These are phyloP conservation scores for Zygoascus biomembranicola DNA, from an alignment of 805 yeast species.

Conservation along the genomic window DNA sequence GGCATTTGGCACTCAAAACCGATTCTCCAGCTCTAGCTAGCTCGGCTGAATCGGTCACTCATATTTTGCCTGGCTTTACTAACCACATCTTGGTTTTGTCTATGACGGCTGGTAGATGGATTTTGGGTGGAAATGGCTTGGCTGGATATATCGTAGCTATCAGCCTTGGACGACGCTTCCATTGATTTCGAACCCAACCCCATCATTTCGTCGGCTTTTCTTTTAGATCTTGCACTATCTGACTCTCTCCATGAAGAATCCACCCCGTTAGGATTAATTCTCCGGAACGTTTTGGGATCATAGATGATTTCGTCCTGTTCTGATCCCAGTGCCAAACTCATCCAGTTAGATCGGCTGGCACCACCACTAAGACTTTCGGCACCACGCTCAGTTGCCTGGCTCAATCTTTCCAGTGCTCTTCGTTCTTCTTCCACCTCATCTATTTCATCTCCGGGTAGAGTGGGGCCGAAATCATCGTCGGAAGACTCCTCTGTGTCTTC, in stretches of 20 bases:
- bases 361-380: neutral
- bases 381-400: conserved; percentile 3
- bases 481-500: conserved; percentile 1
- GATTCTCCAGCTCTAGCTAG: too few relatives aligned
- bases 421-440: conserved; percentile 7
- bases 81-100: neutral
- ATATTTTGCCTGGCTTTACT: neutral
- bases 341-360: conserved; percentile 11
- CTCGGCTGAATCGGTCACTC: neutral
- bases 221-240: conserved; percentile 6
- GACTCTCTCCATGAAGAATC: conserved; percentile 1
- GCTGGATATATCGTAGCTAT: neutral
- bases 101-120: neutral
- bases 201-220: conserved; percentile 10
- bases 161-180: neutral
- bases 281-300: conserved; percentile 7
- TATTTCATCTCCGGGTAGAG: conserved; percentile 6
- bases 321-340: conserved; percentile 15
- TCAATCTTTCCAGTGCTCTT: conserved; percentile 13
- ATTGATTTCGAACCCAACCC: neutral
- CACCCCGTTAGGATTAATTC: conserved; percentile 1
- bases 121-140: neutral
- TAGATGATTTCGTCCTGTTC: neutral
- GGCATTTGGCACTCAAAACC: too few relatives aligned
- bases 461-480: conserved; percentile 16